Base-by-base conservation (phyloP, 345 rosid genomes). In the Gossypium anomalum region DNA sequence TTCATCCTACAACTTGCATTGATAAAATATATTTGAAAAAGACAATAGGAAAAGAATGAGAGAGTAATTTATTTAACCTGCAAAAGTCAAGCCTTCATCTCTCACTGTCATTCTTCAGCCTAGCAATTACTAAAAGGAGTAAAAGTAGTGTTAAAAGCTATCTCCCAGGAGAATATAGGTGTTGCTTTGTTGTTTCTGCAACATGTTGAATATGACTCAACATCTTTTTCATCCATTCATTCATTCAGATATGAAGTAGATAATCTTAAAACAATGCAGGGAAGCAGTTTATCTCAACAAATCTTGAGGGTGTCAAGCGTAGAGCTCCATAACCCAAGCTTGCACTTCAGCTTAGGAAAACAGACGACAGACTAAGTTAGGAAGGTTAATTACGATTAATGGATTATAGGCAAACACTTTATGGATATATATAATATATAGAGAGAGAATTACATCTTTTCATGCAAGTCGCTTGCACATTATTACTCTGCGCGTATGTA, bases 281-380 rank as follows among this genome's bases (percentile, higher is more conserved):
- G 71, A 69, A 79, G 76, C 61, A 68, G 65, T 70, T 77, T 78
- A 57, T 64, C 59, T 76, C 71, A 61, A 60, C 55, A 78, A 38
- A 70, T 47, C 25, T 67, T 43, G 27, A 17, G 11, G 23, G 61
- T 74, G 29, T 49, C 75, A 9, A 78, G 66, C 61, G 60, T 51
- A n/a, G 63, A 47, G 25, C 75, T 75, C 13, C 72, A 49, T 9
- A 64, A 44, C 57, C 86, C 84, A 68, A 84, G 79, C 86, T 76
- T 86, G 84, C 86, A 86, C 74, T 80, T 84, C 77, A 78, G 82
- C 75, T 70, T 86, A 77, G 87, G 89, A 38, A 82, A 78, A 80
- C 62, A 81, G 9, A 1, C 25, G 69, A 75, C 53, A 79, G 87
- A 82, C 67, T 19, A 70, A 78, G 56, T 56, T 20, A 48, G 15